Base-by-base conservation (phyloP, 768 basidiomycete genomes). In the Basidioascus undulatus region DNA sequence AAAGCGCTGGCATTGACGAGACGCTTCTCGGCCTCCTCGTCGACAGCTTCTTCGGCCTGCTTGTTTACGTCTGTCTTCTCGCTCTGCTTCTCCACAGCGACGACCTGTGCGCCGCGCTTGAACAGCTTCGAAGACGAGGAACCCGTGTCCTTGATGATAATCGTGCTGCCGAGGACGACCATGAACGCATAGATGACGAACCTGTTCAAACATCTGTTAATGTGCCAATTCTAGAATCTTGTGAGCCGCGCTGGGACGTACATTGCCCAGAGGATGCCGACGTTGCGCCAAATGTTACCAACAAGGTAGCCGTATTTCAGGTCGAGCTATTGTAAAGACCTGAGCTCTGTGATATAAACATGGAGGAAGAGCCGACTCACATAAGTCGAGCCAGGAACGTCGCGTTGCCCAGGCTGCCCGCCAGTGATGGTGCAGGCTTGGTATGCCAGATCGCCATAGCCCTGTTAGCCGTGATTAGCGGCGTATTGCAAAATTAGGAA, bases 91-190 rank as follows among this genome's bases (percentile, higher is more conserved):
- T 9, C 3, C 10, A 10, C 10, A 35, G 19, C 25, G 25, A 21
- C 26, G 28, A 15, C 3, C 24, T 21, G 9, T 11, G 2, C 12
- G 34, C 42, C 33, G 6, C 43, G 36, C 23, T 37, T 43, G 37
- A 41, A 47, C 32, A 47, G 5, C 28, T 41, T 44, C 26, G 33
- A 16, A 7, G 46, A 47, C 1, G 46, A 24, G 4, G 39, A 30
- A 3, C 43, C 46, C 5, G 35, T 47, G 43, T 47, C 46, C 28
- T 36, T 34, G 28, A 47, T 31, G 40, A 47, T 43, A 20, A 47
- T 15, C 3, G 46, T 25, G 30, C 20, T 3, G 8, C 40, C 40
- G 12, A 35, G n/a, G 40, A 41, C 35, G 40, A 41, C 26, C 19
- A 41, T 20, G 32, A 41, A 12, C 23, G 40, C 13, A 32, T 44